These are phyloP conservation scores for Rhynchosporium agropyri DNA, from an alignment of 2,329 filamentous ascomycete species.

Conservation along the genomic window DNA sequence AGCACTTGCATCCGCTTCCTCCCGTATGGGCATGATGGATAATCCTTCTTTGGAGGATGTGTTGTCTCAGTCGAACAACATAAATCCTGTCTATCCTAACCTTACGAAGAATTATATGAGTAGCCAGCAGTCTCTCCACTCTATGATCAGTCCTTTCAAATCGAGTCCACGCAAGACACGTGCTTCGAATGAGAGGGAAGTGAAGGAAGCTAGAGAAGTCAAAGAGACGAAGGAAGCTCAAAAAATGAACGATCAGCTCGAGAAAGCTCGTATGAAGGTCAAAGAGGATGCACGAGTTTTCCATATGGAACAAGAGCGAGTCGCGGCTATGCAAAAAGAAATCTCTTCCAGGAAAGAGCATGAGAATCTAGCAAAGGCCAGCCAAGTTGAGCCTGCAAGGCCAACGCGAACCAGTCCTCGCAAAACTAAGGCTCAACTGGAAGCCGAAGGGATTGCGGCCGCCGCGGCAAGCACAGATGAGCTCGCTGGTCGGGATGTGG, in stretches of 20 bases:
- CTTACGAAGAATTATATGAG: slow-evolving; percentile 44
- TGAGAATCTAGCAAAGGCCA: slow-evolving; percentile 46
- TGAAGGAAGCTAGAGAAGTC: slow-evolving; percentile 64
- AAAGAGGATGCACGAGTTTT: slow-evolving; percentile 66
- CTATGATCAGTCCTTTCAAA: slow-evolving; percentile 34
- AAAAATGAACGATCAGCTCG: slow-evolving; percentile 61
- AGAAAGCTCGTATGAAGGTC: slow-evolving; percentile 71
- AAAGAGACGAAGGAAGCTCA: slow-evolving; percentile 67
- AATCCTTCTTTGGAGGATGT: slow-evolving; percentile 52
- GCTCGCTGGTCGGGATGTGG: slow-evolving; percentile 49
- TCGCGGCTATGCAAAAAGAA: slow-evolving; percentile 56
- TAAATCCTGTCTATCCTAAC: slow-evolving; percentile 48
- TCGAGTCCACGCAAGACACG: slow-evolving; percentile 51
- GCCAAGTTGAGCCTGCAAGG: slow-evolving; percentile 46
- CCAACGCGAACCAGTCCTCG: slow-evolving; percentile 55
- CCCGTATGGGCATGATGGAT: slow-evolving; percentile 49
- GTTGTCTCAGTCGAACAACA: slow-evolving; percentile 43
- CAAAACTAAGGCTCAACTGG: slow-evolving; percentile 47
- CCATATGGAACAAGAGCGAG: slow-evolving; percentile 59
- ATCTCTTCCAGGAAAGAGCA: slow-evolving; percentile 56
- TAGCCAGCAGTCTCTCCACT: slow-evolving; percentile 22
- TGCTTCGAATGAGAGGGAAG: slow-evolving; percentile 60
- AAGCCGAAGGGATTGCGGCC: slow-evolving; percentile 41
- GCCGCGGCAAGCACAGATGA: slow-evolving; percentile 43
- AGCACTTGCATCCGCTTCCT: slow-evolving; percentile 56